Conservation (phyloP, 2,329 filamentous ascomycete genomes). For the Pseudopithomyces maydicus region DNA sequence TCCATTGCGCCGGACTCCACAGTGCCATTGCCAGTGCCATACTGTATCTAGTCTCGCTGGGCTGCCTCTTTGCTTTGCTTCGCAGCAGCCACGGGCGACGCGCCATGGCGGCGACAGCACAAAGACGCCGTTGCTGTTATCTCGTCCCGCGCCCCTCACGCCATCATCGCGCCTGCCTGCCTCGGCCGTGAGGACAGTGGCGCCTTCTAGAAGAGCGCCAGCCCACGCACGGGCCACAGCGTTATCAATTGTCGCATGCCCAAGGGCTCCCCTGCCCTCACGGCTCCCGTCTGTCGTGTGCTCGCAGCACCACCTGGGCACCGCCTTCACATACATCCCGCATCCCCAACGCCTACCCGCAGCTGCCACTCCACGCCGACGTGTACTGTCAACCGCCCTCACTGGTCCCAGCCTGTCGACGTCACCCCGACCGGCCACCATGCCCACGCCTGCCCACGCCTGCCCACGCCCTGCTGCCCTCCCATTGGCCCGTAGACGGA, state of each 20-base stretch:
- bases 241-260: slow-evolving; percentile 1
- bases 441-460: background rate
- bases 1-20: background rate
- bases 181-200: slow-evolving; percentile 14
- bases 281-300: background rate
- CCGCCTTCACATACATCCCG: no score
- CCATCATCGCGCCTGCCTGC: background rate
- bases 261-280: background rate
- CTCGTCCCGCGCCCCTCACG: background rate
- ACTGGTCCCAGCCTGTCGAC: background rate
- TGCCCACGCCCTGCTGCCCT: background rate
- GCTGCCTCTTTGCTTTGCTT: background rate
- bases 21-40: background rate
- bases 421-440: slow-evolving; percentile 3
- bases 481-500: background rate
- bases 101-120: no score
- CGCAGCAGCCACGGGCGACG: background rate
- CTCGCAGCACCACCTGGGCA: no score
- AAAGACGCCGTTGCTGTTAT: background rate
- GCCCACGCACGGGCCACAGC: slow-evolving; percentile 4
- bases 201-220: slow-evolving; percentile 9
- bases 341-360: slow-evolving; percentile 1
- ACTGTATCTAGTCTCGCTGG: background rate
- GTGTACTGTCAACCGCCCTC: no score
- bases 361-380: background rate